Conservation (phyloP, 1,284 basidiomycete species). For the Sanghuangporus sanghuang region DNA sequence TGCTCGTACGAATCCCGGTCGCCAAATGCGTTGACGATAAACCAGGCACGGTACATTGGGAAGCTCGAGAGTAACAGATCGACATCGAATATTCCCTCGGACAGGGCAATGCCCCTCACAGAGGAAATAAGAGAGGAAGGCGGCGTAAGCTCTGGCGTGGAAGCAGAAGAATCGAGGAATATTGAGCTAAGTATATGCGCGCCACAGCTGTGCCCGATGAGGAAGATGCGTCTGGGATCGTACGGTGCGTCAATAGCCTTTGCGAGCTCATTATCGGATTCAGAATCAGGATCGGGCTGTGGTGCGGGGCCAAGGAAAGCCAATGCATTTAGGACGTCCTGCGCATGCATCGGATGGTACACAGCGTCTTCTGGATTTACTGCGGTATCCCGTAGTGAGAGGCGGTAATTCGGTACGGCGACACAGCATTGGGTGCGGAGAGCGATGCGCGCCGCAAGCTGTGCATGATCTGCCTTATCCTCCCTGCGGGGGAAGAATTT, state of each 20-base stretch:
- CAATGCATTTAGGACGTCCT: slow-evolving; percentile 59
- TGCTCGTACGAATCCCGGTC: slow-evolving; percentile 37
- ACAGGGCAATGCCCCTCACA: slow-evolving; percentile 51
- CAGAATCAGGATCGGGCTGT: neutral
- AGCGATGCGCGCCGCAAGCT: slow-evolving; percentile 49
- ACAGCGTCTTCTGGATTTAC: slow-evolving; percentile 31
- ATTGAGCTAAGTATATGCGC: slow-evolving; percentile 76
- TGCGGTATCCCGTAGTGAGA: slow-evolving; percentile 43
- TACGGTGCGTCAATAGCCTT: slow-evolving; percentile 23
- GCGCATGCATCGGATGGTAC: slow-evolving; percentile 64
- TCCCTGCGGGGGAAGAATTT: slow-evolving; percentile 39
- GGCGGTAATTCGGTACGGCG: slow-evolving; percentile 69
- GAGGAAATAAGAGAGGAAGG: slow-evolving; percentile 39
- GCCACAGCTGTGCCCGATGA: slow-evolving; percentile 74
- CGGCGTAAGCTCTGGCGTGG: slow-evolving; percentile 41
- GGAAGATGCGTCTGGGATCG: slow-evolving; percentile 42
- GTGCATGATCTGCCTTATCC: slow-evolving; percentile 57
- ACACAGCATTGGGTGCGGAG: slow-evolving; percentile 48
- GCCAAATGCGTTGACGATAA: slow-evolving; percentile 61
- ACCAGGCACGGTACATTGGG: slow-evolving; percentile 60
- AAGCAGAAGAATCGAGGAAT: slow-evolving; percentile 48
- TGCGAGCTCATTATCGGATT: neutral
- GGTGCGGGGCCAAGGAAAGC: slow-evolving; percentile 39
- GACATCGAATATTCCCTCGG: slow-evolving; percentile 74
- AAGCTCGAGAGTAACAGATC: slow-evolving; percentile 56